Evolutionary conservation across 2,329 filamentous ascomycete species (phyloP).

Genomic region (Alternaria ethzedia): DNA sequence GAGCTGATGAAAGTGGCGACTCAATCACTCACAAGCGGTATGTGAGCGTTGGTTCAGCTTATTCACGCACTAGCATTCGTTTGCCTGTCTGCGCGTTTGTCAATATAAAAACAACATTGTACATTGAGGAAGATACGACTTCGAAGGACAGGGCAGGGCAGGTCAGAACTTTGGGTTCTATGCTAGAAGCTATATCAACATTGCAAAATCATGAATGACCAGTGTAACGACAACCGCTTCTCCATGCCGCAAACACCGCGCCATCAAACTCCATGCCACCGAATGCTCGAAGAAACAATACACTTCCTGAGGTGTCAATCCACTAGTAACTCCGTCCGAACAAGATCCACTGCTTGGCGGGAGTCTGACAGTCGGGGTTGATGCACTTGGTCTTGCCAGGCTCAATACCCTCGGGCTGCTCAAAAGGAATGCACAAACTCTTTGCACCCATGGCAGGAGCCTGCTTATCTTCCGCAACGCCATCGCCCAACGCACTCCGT

Average conservation of each 20-base stretch:
- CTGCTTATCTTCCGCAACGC: slow-evolving; percentile 75
- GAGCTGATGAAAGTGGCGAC: not conserved
- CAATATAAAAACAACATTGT: not conserved
- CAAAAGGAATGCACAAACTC: slow-evolving; percentile 79
- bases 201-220: slow-evolving; percentile 6
- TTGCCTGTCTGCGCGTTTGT: not conserved
- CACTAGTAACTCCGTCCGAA: slow-evolving; percentile 69
- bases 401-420: slow-evolving; percentile 82
- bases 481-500: slow-evolving; percentile 70
- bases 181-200: slow-evolving; percentile 6
- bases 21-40: not conserved
- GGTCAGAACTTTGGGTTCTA: slow-evolving; percentile 3
- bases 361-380: slow-evolving; percentile 80
- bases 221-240: slow-evolving; percentile 10
- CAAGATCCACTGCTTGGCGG: slow-evolving; percentile 88
- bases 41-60: not conserved
- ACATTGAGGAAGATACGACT: not conserved
- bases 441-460: slow-evolving; percentile 79
- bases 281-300: slow-evolving; percentile 26
- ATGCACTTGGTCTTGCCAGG: slow-evolving; percentile 87
- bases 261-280: slow-evolving; percentile 28
- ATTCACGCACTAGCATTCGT: not conserved
- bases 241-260: slow-evolving; percentile 15
- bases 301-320: not conserved
- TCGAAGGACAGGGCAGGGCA: not conserved